Conservation (phyloP, 768 basidiomycete species). For the Rhizopogon vinicolor region DNA sequence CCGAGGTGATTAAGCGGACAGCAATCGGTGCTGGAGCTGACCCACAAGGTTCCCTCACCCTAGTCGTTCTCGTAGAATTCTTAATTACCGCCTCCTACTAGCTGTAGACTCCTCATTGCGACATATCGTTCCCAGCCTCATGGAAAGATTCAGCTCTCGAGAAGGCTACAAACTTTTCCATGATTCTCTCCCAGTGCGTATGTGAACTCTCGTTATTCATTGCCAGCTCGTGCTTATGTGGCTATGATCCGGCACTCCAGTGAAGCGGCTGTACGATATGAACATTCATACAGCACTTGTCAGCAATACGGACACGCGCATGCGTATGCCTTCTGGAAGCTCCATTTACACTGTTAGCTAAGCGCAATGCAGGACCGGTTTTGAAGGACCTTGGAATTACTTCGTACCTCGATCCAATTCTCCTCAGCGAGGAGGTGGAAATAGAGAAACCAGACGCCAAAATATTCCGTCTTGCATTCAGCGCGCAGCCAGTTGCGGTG, state of each 20-base stretch:
- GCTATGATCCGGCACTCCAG: conserved; percentile 23
- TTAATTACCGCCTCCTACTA: conserved; percentile 22
- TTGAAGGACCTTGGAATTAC: conserved; percentile 59
- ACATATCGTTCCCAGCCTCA: conserved; percentile 56
- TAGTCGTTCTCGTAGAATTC: conserved; percentile 8
- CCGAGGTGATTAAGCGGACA: conserved; percentile 69
- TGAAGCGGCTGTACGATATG: conserved; percentile 40
- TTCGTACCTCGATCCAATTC: conserved; percentile 42
- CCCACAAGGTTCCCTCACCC: conserved; percentile 36
- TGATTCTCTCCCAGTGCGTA: conserved; percentile 47
- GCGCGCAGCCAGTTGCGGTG: background rate
- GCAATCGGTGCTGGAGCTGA: conserved; percentile 74
- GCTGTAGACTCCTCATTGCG: conserved; percentile 50
- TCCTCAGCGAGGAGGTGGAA: conserved; percentile 69
- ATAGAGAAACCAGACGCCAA: conserved; percentile 62
- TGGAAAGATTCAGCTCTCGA: conserved; percentile 63
- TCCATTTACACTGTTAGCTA: conserved; percentile 2
- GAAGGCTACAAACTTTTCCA: conserved; percentile 65
- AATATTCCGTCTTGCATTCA: conserved; percentile 49
- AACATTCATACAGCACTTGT: conserved; percentile 53
- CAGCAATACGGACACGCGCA: conserved; percentile 70
- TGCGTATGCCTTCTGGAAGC: conserved; percentile 43
- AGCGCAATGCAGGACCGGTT: conserved; percentile 33
- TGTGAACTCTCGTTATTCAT: conserved; percentile 6
- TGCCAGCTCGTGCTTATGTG: conserved; percentile 2